Percentiles rank a stretch among this genome's conserved stretches.
Evolutionary conservation across 805 yeast species (phyloP).

Genomic region (Wickerhamiella galacta): DNA sequence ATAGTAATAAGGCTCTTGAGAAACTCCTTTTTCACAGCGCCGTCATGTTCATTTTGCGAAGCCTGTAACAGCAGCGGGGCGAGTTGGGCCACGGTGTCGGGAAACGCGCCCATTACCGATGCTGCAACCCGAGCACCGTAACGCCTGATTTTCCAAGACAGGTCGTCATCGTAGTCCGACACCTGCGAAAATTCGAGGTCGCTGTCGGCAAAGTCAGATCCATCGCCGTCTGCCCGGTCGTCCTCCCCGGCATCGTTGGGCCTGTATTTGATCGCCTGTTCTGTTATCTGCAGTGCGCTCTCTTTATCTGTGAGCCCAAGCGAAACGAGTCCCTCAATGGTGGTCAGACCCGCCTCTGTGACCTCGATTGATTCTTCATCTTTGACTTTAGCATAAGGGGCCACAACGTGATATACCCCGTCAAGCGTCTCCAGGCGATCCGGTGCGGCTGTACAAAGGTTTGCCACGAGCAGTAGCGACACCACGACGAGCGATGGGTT

Average conservation of each 20-base stretch:
- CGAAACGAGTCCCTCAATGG: slow-evolving; percentile 20
- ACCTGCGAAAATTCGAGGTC: slow-evolving; percentile 4
- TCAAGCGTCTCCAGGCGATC: too few relatives aligned
- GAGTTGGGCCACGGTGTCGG: not conserved
- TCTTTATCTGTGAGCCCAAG: not conserved
- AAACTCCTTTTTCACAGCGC: slow-evolving; percentile 2
- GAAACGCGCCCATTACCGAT: not conserved
- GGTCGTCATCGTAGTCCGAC: slow-evolving; percentile 4
- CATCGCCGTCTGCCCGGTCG: slow-evolving; percentile 2
- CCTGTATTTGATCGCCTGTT: slow-evolving; percentile 1
- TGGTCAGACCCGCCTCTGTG: slow-evolving; percentile 33
- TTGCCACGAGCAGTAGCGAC: not conserved
- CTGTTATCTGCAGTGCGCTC: not conserved
- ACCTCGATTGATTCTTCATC: slow-evolving; percentile 23
- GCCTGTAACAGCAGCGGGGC: slow-evolving; percentile 1
- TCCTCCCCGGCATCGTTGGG: slow-evolving; percentile 6
- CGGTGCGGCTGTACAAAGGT: not conserved
- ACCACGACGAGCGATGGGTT: too few relatives aligned
- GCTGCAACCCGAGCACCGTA: not conserved
- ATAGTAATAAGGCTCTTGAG: too few relatives aligned
- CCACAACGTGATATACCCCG: too few relatives aligned
- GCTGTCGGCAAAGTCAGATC: not conserved
- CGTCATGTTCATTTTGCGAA: not conserved
- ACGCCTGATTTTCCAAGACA: slow-evolving; percentile 5
- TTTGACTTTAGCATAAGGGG: not conserved